phyloP scores from a whole-genome alignment of 2,329 filamentous ascomycete genomes.

The Hypoxylon sp. region DNA sequence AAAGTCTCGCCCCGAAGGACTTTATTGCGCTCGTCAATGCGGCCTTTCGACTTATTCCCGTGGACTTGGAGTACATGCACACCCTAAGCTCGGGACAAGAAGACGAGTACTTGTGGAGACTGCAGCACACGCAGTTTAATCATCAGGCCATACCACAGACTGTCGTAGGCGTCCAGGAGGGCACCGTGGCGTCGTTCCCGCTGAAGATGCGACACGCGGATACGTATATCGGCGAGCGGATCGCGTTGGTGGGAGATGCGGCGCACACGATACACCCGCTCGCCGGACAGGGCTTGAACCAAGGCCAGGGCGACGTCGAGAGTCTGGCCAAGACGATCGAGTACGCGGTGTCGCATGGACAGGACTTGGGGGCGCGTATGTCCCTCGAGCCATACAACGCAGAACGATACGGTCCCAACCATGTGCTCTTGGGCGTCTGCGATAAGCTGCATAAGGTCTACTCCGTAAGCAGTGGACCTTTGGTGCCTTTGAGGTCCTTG shows the following conservation, averaged over 20 bases:
- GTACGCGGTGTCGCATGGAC: conserved; percentile 80
- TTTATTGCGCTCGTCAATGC: conserved; percentile 92
- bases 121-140: conserved; percentile 71
- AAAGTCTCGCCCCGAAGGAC: conserved; percentile 74
- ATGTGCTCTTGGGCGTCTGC: conserved; percentile 77
- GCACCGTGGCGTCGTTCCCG: conserved; percentile 87
- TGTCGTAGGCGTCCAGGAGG: conserved; percentile 76
- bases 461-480: conserved; percentile 77
- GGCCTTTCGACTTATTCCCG: conserved; percentile 81
- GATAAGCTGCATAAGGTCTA: conserved; percentile 96
- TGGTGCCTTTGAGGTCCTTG: conserved; percentile 80
- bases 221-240: conserved; percentile 87
- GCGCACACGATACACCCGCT: conserved; percentile 96
- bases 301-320: conserved; percentile 88
- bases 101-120: conserved; percentile 86
- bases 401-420: conserved; percentile 85
- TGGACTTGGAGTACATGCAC: conserved; percentile 87
- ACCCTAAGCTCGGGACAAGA: conserved; percentile 65
- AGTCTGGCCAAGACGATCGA: conserved; percentile 78
- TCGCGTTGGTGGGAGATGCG: conserved; percentile 92
- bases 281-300: conserved; percentile 92
- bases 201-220: conserved; percentile 93
- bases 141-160: conserved; percentile 68
- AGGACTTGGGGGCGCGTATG: conserved; percentile 83
- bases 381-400: conserved; percentile 82